A percentile compares a stretch with the other conserved stretches of the same genome.
Conservation (phyloP, 2,329 filamentous ascomycete genomes). For the Microcera coccophila region DNA sequence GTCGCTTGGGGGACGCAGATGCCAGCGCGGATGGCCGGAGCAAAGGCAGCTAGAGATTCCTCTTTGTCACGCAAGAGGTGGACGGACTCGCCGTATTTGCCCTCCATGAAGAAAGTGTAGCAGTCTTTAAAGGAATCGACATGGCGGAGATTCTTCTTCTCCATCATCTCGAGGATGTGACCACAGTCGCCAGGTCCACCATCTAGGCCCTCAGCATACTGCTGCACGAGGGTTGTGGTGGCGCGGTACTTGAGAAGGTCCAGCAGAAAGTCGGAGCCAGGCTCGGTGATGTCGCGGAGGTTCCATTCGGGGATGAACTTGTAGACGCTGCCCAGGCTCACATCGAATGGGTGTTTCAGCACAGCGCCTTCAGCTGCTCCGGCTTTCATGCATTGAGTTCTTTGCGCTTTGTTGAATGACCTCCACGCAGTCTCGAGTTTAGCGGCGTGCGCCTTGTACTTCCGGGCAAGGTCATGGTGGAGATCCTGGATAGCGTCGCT, state of each 20-base stretch:
- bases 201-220: slow-evolving; percentile 32
- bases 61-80: slow-evolving; percentile 12
- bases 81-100: slow-evolving; percentile 36
- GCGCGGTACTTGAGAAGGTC: slow-evolving; percentile 37
- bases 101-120: slow-evolving; percentile 36
- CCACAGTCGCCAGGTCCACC: slow-evolving; percentile 33
- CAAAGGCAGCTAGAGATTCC: slow-evolving; percentile 9
- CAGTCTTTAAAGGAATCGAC: slow-evolving; percentile 25
- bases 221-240: slow-evolving; percentile 30
- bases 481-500: too few relatives aligned
- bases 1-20: slow-evolving; percentile 26
- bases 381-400: slow-evolving; percentile 33
- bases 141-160: slow-evolving; percentile 31
- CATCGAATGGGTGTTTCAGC: slow-evolving; percentile 34
- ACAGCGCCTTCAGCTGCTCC: slow-evolving; percentile 32
- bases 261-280: slow-evolving; percentile 35
- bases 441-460: slow-evolving; percentile 35
- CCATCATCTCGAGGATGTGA: slow-evolving; percentile 35
- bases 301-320: slow-evolving; percentile 45
- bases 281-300: slow-evolving; percentile 36
- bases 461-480: slow-evolving; percentile 37
- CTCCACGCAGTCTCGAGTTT: slow-evolving; percentile 39
- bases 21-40: slow-evolving; percentile 18
- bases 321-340: slow-evolving; percentile 34
- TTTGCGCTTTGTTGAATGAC: slow-evolving; percentile 33